These are phyloP conservation scores for Strobilomyces dryophilus DNA, from an alignment of 768 basidiomycete genomes.

Conservation along the genomic window DNA sequence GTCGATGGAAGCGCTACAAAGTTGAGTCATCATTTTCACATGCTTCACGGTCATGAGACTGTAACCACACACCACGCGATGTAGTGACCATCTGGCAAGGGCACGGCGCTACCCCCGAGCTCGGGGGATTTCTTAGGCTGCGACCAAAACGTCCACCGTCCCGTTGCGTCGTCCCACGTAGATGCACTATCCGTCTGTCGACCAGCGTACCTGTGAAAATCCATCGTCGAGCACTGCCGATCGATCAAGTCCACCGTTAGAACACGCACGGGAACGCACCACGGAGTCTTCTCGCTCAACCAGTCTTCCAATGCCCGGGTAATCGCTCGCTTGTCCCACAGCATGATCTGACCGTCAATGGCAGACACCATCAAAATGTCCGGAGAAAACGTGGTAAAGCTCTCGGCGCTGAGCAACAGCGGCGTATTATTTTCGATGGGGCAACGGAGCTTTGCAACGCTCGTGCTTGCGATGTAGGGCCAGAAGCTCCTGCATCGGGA, in stretches of 20 bases:
- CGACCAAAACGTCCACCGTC: conserved; percentile 91
- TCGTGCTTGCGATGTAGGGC: conserved; percentile 20
- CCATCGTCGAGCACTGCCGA: neutral
- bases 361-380: conserved; percentile 86
- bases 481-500: conserved; percentile 24
- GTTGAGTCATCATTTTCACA: conserved; percentile 16
- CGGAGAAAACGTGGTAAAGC: conserved; percentile 71
- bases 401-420: conserved; percentile 61
- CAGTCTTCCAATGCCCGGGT: conserved; percentile 77
- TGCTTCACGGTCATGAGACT: conserved; percentile 12
- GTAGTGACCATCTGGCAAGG: conserved; percentile 90
- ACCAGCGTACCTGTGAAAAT: conserved; percentile 83
- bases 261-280: conserved; percentile 85
- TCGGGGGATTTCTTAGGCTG: conserved; percentile 83
- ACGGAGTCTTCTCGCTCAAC: conserved; percentile 90
- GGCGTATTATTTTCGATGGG: conserved; percentile 73
- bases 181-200: conserved; percentile 79
- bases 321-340: conserved; percentile 84
- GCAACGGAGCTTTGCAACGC: conserved; percentile 36
- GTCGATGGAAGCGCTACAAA: conserved; percentile 78
- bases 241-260: neutral
- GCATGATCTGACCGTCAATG: conserved; percentile 86
- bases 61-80: conserved; percentile 71
- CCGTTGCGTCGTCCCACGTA: conserved; percentile 90
- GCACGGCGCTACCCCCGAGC: conserved; percentile 88